phyloP scores from a whole-genome alignment of 2,329 filamentous ascomycete genomes.

The Ophiostoma sp. region DNA sequence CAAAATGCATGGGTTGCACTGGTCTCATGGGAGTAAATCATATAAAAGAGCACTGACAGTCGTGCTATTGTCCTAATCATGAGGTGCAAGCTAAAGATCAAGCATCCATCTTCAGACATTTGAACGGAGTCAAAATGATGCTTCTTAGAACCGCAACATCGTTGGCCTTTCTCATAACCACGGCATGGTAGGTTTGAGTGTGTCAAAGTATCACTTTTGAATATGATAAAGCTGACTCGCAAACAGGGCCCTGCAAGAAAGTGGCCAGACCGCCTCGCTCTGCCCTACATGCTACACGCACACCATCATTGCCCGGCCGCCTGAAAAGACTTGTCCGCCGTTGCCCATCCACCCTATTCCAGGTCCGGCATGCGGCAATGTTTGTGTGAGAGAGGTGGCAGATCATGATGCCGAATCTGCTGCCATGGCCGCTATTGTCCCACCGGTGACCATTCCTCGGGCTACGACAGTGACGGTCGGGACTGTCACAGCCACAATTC shows the following conservation, averaged over 20 bases:
- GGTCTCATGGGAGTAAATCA: not conserved
- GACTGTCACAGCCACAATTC: conserved; percentile 3
- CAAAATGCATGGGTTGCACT: not conserved
- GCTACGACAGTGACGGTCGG: not conserved
- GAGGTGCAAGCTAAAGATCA: not conserved
- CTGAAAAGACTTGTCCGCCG: not conserved
- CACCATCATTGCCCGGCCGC: not conserved
- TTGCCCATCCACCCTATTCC: not conserved
- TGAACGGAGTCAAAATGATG: too few relatives aligned
- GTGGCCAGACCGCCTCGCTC: not conserved
- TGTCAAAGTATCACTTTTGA: not conserved
- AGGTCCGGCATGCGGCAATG: not conserved
- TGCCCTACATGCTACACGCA: conserved; percentile 9
- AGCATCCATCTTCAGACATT: not conserved
- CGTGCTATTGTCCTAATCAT: not conserved
- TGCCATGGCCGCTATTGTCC: not conserved
- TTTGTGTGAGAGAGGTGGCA: not conserved
- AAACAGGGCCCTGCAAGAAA: not conserved
- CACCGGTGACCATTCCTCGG: not conserved
- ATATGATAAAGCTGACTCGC: not conserved
- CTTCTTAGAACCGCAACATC: not conserved
- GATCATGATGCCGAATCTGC: not conserved
- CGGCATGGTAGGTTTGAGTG: not conserved
- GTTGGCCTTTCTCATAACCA: not conserved
- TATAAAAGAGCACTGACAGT: not conserved